Percentiles rank a stretch among this genome's conserved stretches.
phyloP scores from a whole-genome alignment of 768 basidiomycete genomes.

The Thelephora ganbajun region DNA sequence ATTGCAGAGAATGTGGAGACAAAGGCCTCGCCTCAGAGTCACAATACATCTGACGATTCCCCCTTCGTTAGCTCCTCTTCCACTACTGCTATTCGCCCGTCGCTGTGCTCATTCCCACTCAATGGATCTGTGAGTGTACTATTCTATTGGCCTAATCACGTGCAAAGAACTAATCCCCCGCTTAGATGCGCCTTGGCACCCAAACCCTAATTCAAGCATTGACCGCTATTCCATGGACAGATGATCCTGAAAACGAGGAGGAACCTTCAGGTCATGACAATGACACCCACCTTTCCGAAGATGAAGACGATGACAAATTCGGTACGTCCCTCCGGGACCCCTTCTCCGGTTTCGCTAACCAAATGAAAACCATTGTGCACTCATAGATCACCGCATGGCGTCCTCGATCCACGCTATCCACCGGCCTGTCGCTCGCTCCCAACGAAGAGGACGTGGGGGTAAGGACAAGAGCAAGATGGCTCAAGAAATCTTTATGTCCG shows the following conservation, averaged over 20 bases:
- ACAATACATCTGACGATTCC: slow-evolving; percentile 29
- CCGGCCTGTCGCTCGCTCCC: slow-evolving; percentile 61
- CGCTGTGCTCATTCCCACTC: slow-evolving; percentile 43
- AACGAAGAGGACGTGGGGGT: slow-evolving; percentile 21
- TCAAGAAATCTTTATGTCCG: slow-evolving; percentile 7
- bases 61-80: slow-evolving; percentile 71
- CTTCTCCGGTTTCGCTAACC: neutral
- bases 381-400: slow-evolving; percentile 36
- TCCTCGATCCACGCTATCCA: slow-evolving; percentile 86
- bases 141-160: slow-evolving; percentile 2
- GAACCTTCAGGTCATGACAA: slow-evolving; percentile 31
- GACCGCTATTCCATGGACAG: slow-evolving; percentile 72
- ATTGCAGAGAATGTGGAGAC: slow-evolving; percentile 3
- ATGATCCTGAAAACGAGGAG: slow-evolving; percentile 55
- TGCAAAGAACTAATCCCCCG: slow-evolving; percentile 7
- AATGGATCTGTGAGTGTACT: slow-evolving; percentile 51
- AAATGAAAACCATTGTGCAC: neutral
- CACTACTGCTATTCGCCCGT: slow-evolving; percentile 29
- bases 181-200: slow-evolving; percentile 75
- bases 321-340: slow-evolving; percentile 6
- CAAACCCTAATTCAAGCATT: slow-evolving; percentile 83
- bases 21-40: slow-evolving; percentile 5
- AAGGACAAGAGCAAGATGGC: too few species aligned
- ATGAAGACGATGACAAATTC: slow-evolving; percentile 48
- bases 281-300: slow-evolving; percentile 36